A percentile compares a stretch with the other conserved stretches of the same genome.
Evolutionary conservation across 1,139 yeast genomes (phyloP).

Genomic region (Eremothecium coryli): DNA sequence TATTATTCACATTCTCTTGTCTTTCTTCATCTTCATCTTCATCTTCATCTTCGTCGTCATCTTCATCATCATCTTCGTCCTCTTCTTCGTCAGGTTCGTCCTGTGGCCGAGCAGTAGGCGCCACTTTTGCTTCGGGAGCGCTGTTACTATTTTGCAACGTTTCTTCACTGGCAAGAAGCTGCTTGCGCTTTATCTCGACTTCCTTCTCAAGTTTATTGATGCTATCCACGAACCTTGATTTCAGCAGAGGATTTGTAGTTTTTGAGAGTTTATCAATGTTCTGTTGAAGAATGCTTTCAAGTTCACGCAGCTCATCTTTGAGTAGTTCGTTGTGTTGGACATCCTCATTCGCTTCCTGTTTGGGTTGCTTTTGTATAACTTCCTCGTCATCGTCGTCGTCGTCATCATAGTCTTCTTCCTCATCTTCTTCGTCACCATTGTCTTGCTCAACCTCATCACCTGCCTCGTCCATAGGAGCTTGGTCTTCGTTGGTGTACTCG

Average conservation of each 20-base stretch:
- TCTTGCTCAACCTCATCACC: conserved; percentile 33
- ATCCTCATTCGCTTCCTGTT: conserved; percentile 31
- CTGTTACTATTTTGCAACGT: conserved; percentile 19
- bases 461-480: conserved; percentile 26
- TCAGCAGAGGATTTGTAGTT: conserved; percentile 80
- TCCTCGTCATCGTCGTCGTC: conserved; percentile 48
- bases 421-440: conserved; percentile 37
- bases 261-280: conserved; percentile 66
- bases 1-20: conserved; percentile 32
- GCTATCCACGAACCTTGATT: conserved; percentile 77
- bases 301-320: conserved; percentile 76
- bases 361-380: conserved; percentile 19
- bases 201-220: conserved; percentile 73
- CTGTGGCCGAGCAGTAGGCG: conserved; percentile 18
- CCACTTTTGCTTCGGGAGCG: conserved; percentile 24
- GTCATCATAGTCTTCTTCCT: conserved; percentile 39
- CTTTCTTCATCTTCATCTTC: conserved; percentile 32
- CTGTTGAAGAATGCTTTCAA: conserved; percentile 68
- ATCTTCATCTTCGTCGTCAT: conserved; percentile 30
- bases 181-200: conserved; percentile 70
- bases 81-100: conserved; percentile 30
- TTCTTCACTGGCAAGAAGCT: conserved; percentile 41
- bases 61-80: conserved; percentile 26
- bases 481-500: conserved; percentile 30
- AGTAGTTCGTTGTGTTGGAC: conserved; percentile 67